Percentiles rank a stretch among this genome's conserved stretches.
phyloP scores from a whole-genome alignment of 1,284 basidiomycete genomes.

The Apiotrichum gracile region DNA sequence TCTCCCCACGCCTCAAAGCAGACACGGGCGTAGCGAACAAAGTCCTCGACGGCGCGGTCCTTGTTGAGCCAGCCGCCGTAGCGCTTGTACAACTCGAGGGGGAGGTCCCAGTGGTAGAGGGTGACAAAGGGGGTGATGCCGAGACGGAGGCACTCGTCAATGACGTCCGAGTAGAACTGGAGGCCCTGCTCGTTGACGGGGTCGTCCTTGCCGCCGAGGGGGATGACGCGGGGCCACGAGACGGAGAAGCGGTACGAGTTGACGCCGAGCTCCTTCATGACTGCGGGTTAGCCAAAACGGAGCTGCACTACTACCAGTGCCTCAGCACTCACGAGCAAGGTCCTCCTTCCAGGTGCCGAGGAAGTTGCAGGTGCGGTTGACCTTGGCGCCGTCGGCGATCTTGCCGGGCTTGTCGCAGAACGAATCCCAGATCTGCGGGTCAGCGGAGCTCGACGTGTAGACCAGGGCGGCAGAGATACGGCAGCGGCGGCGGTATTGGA shows the following conservation, averaged over 20 bases:
- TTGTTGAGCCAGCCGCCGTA: constrained; percentile 62
- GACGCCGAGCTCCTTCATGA: constrained; percentile 58
- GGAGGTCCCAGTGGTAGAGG: constrained; percentile 72
- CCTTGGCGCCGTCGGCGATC: constrained; percentile 60
- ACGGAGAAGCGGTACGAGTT: constrained; percentile 64
- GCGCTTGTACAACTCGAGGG: constrained; percentile 61
- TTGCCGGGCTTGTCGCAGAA: constrained; percentile 62
- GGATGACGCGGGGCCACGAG: constrained; percentile 68
- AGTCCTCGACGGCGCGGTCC: constrained; percentile 60
- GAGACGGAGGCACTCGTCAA: constrained; percentile 29
- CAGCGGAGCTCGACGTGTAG: too few relatives aligned
- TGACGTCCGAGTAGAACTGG: constrained; percentile 35
- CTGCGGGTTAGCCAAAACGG: constrained; percentile 1
- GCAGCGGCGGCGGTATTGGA: too few relatives aligned
- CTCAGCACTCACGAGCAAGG: constrained; percentile 48
- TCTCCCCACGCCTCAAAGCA: constrained; percentile 69
- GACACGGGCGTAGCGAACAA: constrained; percentile 59
- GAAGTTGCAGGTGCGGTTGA: constrained; percentile 65
- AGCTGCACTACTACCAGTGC: too few relatives aligned
- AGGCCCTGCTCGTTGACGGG: constrained; percentile 65
- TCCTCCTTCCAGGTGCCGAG: constrained; percentile 64
- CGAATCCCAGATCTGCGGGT: constrained; percentile 64
- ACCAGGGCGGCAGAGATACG: too few relatives aligned
- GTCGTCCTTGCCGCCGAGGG: constrained; percentile 59
- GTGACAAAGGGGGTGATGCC: constrained; percentile 69